Percentiles rank a stretch among this genome's conserved stretches.
phyloP scores from a whole-genome alignment of 441 rosid species.

The Breynia disticha region DNA sequence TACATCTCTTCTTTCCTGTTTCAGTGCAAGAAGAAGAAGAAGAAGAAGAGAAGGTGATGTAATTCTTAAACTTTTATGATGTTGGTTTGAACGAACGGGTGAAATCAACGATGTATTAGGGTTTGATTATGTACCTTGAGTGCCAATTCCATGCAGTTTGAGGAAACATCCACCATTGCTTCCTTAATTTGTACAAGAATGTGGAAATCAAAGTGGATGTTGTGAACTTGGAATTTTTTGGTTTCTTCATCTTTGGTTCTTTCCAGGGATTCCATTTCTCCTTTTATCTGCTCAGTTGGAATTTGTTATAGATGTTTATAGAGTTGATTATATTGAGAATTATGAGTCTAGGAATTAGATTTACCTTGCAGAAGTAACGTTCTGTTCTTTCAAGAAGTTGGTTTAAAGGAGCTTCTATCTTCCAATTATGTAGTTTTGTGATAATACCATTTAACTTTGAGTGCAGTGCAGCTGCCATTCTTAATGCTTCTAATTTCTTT shows the following conservation, averaged over 20 bases:
- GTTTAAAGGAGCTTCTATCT: conserved; percentile 45
- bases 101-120: no score
- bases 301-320: not conserved
- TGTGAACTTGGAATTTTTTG: conserved; percentile 64
- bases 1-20: conserved; percentile 40
- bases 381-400: conserved; percentile 70
- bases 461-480: conserved; percentile 60
- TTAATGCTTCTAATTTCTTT: conserved; percentile 67
- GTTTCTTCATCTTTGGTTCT: conserved; percentile 82
- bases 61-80: not conserved
- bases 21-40: not conserved
- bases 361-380: conserved; percentile 65
- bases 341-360: not conserved
- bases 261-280: conserved; percentile 63
- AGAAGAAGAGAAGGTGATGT: not conserved
- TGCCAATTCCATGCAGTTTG: conserved; percentile 83
- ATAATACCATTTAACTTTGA: conserved; percentile 42
- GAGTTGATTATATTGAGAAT: not conserved
- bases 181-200: conserved; percentile 74
- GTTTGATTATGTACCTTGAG: conserved; percentile 40
- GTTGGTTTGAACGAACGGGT: no score
- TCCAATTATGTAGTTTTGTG: conserved; percentile 56
- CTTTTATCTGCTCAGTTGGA: conserved; percentile 40
- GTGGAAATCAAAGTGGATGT: conserved; percentile 67
- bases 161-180: conserved; percentile 84